Evolutionary conservation across 2,329 filamentous ascomycete species (phyloP), one percentile per base, ranked within the genome.

Genomic region (Talaromyces sp.): DNA sequence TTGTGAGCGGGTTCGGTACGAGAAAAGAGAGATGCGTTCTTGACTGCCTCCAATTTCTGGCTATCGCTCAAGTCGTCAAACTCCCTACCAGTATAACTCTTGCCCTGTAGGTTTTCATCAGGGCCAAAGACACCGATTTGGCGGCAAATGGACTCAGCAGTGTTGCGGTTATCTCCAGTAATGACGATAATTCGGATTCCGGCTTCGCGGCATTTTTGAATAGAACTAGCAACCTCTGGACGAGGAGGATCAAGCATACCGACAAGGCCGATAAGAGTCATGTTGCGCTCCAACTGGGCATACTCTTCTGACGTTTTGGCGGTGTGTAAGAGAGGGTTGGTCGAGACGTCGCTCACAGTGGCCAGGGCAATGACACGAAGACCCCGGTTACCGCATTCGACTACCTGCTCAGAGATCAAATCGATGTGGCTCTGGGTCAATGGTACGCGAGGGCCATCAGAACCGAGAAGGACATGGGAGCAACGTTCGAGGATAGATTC

Each of bases 181-280:
- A 99, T 97, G 69, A 99, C 95, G 71, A 99, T 92, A 59, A 99
- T 92, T 67, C 95, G 90, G 72, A 99, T 98, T 71, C 95, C 95
- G 70, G 95, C 95, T 68, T 92, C 89, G 78, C 90, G 91, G 81
- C 95, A 99, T 78, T 96, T 91, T 74, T 85, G 84, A 72, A 99
- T 96, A 57, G 95, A 95, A 60, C 82, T 85, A 61, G 90, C 86
- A 11, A 98, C 95, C 81, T 99, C 95, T 57, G 92, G 91, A 43
- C 95, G 92, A 73, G 95, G 95, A 72, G 95, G 95, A 76, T 99
- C 95, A 74, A 97, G 85, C 95, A 99, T 99, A 72, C 90, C 93
- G 70, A 97, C 91, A 63, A 99, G 87, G 69, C 95, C 95, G 69
- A 99, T 86, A 61, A 99, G 86, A 56, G 95, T 99, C 86, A 99